A percentile compares a stretch with the other conserved stretches of the same genome.
Conservation (phyloP, 257 asterid genomes). For the Gynochthodes officinalis region DNA sequence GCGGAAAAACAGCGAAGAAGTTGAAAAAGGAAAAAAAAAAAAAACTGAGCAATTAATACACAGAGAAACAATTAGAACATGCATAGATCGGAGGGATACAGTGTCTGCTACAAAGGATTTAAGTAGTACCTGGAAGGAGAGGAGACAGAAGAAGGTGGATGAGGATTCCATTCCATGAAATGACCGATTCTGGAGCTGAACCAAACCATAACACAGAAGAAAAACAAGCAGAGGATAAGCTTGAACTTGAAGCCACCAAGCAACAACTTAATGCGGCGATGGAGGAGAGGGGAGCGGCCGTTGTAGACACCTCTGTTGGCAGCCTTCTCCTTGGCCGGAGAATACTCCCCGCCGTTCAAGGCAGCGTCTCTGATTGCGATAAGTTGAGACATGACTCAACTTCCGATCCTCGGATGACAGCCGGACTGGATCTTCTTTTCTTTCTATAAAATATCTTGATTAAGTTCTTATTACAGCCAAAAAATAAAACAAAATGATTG, state of each 20-base stretch:
- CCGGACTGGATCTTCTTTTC: background rate
- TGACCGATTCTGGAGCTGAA: slow-evolving; percentile 38
- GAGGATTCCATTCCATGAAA: slow-evolving; percentile 58
- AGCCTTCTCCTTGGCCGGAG: slow-evolving; percentile 61
- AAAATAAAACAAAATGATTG: too few species aligned
- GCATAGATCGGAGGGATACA: background rate
- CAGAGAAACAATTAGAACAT: background rate
- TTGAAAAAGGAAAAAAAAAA: too few species aligned
- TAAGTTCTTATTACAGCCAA: too few species aligned
- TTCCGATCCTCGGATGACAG: background rate
- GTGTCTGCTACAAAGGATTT: too few species aligned
- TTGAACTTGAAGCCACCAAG: slow-evolving; percentile 44
- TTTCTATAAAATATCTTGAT: background rate
- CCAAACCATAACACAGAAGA: slow-evolving; percentile 26
- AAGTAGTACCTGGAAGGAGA: slow-evolving; percentile 39
- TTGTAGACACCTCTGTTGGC: slow-evolving; percentile 47
- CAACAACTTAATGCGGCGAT: slow-evolving; percentile 44
- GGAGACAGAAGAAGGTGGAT: slow-evolving; percentile 36
- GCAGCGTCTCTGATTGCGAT: slow-evolving; percentile 48
- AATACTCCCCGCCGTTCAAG: slow-evolving; percentile 40
- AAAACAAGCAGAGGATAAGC: slow-evolving; percentile 32
- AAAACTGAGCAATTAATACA: too few species aligned
- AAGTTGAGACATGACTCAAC: slow-evolving; percentile 38
- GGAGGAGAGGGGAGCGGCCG: slow-evolving; percentile 48
- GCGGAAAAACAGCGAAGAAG: background rate